Evolutionary conservation across 1,139 yeast species (phyloP).

Genomic region (Geotrichum macrosporum): DNA sequence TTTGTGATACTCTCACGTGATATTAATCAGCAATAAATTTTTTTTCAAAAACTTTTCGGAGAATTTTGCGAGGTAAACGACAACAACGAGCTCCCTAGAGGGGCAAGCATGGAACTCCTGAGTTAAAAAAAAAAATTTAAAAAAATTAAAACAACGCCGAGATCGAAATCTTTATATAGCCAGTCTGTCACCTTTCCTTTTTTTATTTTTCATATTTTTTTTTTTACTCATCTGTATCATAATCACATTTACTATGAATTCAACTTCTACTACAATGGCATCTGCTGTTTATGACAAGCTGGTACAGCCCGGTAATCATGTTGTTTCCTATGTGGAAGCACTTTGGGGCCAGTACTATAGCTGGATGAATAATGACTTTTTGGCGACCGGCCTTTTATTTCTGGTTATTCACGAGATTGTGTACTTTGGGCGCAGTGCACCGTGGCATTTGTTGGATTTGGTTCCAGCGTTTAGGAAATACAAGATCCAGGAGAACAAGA

Average conservation of each 20-base stretch:
- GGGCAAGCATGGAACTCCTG: too few species aligned
- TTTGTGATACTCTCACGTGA: too few species aligned
- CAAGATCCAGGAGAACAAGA: constrained; percentile 75
- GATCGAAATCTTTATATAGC: not conserved
- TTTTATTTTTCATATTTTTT: not conserved
- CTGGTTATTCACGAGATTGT: constrained; percentile 69
- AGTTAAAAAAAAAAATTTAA: not conserved
- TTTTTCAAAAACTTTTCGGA: too few species aligned
- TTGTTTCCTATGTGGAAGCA: constrained; percentile 48
- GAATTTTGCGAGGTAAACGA: too few species aligned
- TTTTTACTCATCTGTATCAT: not conserved
- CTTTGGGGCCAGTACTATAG: constrained; percentile 77
- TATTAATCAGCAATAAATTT: too few species aligned
- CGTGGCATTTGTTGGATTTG: constrained; percentile 76
- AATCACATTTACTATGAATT: constrained; percentile 6
- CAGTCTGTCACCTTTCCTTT: not conserved
- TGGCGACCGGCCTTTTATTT: constrained; percentile 79
- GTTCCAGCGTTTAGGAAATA: constrained; percentile 70
- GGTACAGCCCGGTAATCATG: constrained; percentile 7
- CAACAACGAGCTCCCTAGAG: too few species aligned
- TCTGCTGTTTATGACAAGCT: constrained; percentile 3
- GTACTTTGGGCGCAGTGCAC: constrained; percentile 80
- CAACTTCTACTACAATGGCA: constrained; percentile 8
- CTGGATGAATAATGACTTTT: constrained; percentile 65
- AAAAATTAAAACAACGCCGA: not conserved